phyloP scores from a whole-genome alignment of 768 basidiomycete species.

The Tulasnella sp. region DNA sequence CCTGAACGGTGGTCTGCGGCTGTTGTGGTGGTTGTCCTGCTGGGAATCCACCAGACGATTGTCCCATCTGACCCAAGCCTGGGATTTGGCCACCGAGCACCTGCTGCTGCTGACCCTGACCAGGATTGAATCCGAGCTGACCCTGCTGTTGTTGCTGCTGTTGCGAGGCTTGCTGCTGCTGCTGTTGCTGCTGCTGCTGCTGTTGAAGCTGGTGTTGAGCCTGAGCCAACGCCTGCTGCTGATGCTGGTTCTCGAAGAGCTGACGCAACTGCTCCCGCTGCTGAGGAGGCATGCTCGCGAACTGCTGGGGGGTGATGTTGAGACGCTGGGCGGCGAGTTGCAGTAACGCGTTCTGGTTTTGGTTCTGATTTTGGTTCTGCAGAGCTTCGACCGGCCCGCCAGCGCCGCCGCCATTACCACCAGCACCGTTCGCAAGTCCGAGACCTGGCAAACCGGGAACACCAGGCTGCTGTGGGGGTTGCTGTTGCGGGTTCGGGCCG shows the following conservation, averaged over 20 bases:
- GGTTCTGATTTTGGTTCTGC: not conserved
- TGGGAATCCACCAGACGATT: not conserved
- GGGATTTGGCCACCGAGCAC: not conserved
- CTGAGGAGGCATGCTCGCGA: not conserved
- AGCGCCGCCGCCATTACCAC: not conserved
- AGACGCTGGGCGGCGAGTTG: not conserved
- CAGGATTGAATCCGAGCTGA: not conserved
- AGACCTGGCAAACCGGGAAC: not conserved
- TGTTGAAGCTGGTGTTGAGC: not conserved
- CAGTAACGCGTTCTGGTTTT: not conserved
- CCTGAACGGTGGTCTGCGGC: not conserved
- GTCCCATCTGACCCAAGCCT: not conserved
- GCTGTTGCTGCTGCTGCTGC: not conserved
- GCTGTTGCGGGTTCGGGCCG: not conserved
- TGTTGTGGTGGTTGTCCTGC: not conserved
- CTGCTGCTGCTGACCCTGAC: constrained; percentile 18
- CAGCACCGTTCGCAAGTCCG: not conserved
- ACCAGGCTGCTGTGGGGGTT: not conserved
- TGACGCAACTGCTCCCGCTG: not conserved
- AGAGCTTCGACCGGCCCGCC: not conserved
- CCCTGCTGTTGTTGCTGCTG: constrained; percentile 19
- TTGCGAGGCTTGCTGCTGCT: constrained; percentile 9
- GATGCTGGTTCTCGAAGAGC: not conserved
- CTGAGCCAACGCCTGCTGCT: not conserved
- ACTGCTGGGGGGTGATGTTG: not conserved